Evolutionary conservation across 1,139 yeast genomes (phyloP).

Genomic region (Candida freyschussii): DNA sequence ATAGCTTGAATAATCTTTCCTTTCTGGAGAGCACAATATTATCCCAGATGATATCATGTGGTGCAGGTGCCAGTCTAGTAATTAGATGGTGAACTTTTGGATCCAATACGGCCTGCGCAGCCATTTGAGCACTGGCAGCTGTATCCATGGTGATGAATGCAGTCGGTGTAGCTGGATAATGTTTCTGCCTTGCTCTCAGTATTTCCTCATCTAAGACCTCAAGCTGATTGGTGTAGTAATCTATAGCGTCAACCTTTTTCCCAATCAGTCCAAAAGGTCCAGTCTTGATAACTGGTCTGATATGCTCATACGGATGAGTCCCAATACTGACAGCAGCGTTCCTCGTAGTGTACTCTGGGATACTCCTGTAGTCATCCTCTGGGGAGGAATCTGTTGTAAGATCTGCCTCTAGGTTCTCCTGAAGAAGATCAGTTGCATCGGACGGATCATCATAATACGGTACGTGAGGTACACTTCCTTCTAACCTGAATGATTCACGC

Average conservation of each 20-base stretch:
- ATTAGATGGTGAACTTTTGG: constrained; percentile 71
- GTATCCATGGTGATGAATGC: constrained; percentile 82
- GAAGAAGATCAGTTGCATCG: constrained; percentile 9
- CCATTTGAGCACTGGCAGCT: constrained; percentile 82
- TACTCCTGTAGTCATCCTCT: constrained; percentile 21
- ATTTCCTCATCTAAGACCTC: constrained; percentile 60
- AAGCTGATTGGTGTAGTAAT: constrained; percentile 53
- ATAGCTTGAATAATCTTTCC: constrained; percentile 51
- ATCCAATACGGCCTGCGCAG: constrained; percentile 76
- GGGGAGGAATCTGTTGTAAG: constrained; percentile 8
- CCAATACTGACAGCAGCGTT: constrained; percentile 21
- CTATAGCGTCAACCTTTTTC: constrained; percentile 58
- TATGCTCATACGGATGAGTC: constrained; percentile 30
- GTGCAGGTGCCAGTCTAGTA: constrained; percentile 74
- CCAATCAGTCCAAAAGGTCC: constrained; percentile 55
- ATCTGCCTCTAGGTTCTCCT: constrained; percentile 20
- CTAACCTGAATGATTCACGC: constrained; percentile 24
- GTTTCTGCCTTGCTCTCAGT: constrained; percentile 47
- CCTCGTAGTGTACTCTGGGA: constrained; percentile 26
- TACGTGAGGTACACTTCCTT: constrained; percentile 25
- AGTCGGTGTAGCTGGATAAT: constrained; percentile 66
- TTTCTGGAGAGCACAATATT: constrained; percentile 58
- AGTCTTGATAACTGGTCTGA: constrained; percentile 47
- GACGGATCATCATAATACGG: constrained; percentile 14
- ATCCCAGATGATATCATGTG: constrained; percentile 74